Evolutionary conservation across 768 basidiomycete genomes (phyloP).

Genomic region (Macrocybe gigantea): DNA sequence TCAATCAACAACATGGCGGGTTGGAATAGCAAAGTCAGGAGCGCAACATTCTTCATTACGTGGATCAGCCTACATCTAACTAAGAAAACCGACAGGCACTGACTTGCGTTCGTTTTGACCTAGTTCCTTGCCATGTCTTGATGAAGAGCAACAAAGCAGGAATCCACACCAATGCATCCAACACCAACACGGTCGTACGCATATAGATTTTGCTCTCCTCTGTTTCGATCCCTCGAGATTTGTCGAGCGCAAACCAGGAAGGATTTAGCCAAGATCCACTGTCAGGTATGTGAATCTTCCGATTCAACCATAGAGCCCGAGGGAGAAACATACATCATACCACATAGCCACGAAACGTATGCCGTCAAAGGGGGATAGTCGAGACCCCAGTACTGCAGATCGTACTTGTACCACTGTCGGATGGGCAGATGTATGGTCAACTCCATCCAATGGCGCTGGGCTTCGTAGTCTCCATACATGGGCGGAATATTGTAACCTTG

Average conservation of each 20-base stretch:
- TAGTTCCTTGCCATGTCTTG: slow-evolving; percentile 55
- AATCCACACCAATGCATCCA: slow-evolving; percentile 71
- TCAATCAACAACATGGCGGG: slow-evolving; percentile 83
- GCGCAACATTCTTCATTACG: slow-evolving; percentile 50
- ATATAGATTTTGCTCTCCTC: slow-evolving; percentile 67
- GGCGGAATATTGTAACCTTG: slow-evolving; percentile 68
- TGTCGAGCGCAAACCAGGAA: slow-evolving; percentile 65
- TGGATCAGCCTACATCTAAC: slow-evolving; percentile 1
- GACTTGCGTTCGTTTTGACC: slow-evolving; percentile 79
- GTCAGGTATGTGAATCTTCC: background rate
- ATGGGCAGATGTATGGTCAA: slow-evolving; percentile 73
- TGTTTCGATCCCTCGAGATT: slow-evolving; percentile 70
- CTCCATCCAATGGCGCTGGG: slow-evolving; percentile 96
- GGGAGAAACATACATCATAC: slow-evolving; percentile 51
- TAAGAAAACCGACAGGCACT: slow-evolving; percentile 8
- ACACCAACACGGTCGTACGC: slow-evolving; percentile 66
- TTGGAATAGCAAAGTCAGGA: slow-evolving; percentile 72
- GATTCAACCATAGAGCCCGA: background rate
- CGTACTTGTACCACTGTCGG: slow-evolving; percentile 81
- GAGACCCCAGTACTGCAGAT: slow-evolving; percentile 88
- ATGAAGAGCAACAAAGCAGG: slow-evolving; percentile 68
- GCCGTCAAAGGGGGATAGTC: slow-evolving; percentile 95
- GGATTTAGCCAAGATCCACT: slow-evolving; percentile 37
- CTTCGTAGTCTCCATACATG: slow-evolving; percentile 91
- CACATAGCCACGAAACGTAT: slow-evolving; percentile 82